Evolutionary conservation across 2,329 filamentous ascomycete species (phyloP).

Genomic region (Juglanconis juglandina): DNA sequence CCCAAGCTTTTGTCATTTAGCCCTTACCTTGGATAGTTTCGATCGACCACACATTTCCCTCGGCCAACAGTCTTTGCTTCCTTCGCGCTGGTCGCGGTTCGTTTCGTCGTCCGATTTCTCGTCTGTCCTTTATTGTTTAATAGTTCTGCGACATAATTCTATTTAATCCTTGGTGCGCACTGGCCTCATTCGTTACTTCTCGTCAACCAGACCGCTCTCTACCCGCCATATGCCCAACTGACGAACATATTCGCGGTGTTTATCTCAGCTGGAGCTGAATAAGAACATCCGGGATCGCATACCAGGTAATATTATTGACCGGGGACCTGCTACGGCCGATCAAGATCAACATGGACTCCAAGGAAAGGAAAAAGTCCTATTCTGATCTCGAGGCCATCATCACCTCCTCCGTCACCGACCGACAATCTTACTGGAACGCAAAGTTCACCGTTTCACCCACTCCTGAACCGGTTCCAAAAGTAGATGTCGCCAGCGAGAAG

Average conservation of each 20-base stretch:
- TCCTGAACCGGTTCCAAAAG: background rate
- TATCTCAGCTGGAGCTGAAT: background rate
- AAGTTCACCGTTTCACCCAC: conserved; percentile 7
- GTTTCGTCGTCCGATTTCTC: background rate
- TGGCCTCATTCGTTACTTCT: background rate
- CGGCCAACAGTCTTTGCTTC: background rate
- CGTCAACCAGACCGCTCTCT: background rate
- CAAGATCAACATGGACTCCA: background rate
- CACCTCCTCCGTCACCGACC: background rate
- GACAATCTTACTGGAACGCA: conserved; percentile 14
- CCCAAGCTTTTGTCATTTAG: background rate
- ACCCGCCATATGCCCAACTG: background rate
- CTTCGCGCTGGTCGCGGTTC: conserved; percentile 1
- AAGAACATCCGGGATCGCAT: background rate
- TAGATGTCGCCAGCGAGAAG: background rate
- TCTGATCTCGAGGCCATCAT: conserved; percentile 15
- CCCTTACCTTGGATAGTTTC: background rate
- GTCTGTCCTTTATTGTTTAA: background rate
- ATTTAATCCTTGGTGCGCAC: background rate
- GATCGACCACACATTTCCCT: background rate
- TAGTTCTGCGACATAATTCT: background rate
- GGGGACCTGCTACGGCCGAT: background rate
- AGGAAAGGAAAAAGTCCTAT: conserved; percentile 10
- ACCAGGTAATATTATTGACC: background rate
- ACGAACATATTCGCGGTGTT: background rate